Base-by-base conservation (phyloP, 306 rosid species). In the Dryas alaskensis region DNA sequence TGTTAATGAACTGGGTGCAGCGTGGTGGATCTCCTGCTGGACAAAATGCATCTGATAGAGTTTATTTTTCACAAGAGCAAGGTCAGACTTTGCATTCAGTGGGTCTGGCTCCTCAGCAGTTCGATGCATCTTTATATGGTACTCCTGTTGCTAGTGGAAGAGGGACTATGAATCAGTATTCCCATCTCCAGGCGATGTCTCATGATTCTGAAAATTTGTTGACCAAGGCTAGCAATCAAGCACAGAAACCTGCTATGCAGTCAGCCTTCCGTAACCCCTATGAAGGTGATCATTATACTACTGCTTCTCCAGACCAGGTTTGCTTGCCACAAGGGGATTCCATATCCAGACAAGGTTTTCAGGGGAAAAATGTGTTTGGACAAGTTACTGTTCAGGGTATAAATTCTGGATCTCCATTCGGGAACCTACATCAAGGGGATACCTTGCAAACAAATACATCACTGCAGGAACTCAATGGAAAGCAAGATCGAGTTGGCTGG, bases 1-100 rank as follows among this genome's bases (percentile, higher is more conserved):
- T 81, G 81, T 76, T 73, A 47, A 78, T 79, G 86, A 86, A 79
- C 73, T 68, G 85, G 87, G 69, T 78, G 68, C 86, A 86, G 80
- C 76, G 73, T 40, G 81, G 83, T 60, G 78, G 84, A 49, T 76
- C 81, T 66, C 80, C 86, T 39, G 55, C 76, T 16, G 67, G 76
- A 8, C 85, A 86, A 76, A 81, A 80, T 76, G 55, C 76, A 25
- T 73, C 83, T 48, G 81, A 76, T 59, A 84, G 81, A 61, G 71
- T 52, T 50, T 50, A 72, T 62, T 81, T 76, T 65, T 57, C 85
- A 22, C 90, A 76, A 69, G 90, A 86, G 68, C 86, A 83, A 76
- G 79, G 80, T 37, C 87, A 76, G 73, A 70, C 69, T 60, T 57
- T 81, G 79, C 81, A 54, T 25, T 74, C 85, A 31, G 25, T 76